Evolutionary conservation across 1,139 yeast genomes (phyloP).

Genomic region (Taiozyma onychis): DNA sequence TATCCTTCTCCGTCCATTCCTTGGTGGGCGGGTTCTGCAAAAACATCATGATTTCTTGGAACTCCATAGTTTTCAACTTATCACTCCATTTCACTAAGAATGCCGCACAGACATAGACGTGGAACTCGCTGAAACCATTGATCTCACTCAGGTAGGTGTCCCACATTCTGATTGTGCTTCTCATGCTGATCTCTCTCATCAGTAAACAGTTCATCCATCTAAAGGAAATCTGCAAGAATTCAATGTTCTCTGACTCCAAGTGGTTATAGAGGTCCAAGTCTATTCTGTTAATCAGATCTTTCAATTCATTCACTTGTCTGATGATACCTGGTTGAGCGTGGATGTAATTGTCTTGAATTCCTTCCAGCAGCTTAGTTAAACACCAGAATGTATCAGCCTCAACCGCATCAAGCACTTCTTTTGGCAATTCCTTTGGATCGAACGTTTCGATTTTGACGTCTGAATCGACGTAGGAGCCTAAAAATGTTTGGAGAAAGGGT

Average conservation of each 20-base stretch:
- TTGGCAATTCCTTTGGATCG: constrained; percentile 61
- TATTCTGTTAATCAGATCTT: constrained; percentile 72
- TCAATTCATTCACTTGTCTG: constrained; percentile 78
- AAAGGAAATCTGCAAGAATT: constrained; percentile 90
- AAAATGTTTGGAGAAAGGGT: constrained; percentile 87
- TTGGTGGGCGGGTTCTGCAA: constrained; percentile 85
- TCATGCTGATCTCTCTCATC: constrained; percentile 85
- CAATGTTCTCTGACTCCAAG: constrained; percentile 74
- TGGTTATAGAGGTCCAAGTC: constrained; percentile 71
- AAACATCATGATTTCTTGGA: constrained; percentile 88
- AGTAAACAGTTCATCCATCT: constrained; percentile 98
- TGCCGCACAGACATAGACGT: constrained; percentile 98
- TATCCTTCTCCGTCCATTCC: constrained; percentile 82
- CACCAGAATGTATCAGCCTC: constrained; percentile 99
- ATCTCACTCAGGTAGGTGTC: constrained; percentile 92
- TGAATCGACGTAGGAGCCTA: constrained; percentile 54
- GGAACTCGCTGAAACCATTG: constrained; percentile 87
- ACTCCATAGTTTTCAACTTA: constrained; percentile 78
- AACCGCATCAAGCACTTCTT: constrained; percentile 48
- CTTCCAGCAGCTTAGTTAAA: constrained; percentile 79
- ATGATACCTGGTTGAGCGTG: constrained; percentile 98
- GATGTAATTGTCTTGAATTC: constrained; percentile 92
- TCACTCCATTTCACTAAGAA: constrained; percentile 83
- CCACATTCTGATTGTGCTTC: constrained; percentile 91
- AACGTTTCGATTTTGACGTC: constrained; percentile 41